Percentiles rank a stretch among this genome's conserved stretches.
These are phyloP conservation scores for Brasilioporus rufonigricans DNA, from an alignment of 768 basidiomycete species.

Conservation along the genomic window DNA sequence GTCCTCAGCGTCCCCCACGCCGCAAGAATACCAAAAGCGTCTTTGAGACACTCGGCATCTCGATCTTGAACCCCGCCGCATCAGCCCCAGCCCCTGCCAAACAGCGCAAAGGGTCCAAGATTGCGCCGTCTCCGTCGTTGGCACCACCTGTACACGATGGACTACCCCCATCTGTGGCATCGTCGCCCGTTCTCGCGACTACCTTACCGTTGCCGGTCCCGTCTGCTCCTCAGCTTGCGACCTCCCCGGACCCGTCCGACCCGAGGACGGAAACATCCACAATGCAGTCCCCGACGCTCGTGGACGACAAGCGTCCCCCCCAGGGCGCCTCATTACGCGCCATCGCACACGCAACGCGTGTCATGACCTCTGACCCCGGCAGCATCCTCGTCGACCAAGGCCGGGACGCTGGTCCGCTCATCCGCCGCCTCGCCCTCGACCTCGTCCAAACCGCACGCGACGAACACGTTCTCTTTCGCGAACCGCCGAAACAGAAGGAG, in stretches of 20 bases:
- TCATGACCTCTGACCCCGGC: slow-evolving; percentile 79
- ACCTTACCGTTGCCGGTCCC: slow-evolving; percentile 17
- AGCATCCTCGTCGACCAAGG: slow-evolving; percentile 76
- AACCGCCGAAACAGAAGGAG: slow-evolving; percentile 42
- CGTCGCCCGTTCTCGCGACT: slow-evolving; percentile 21
- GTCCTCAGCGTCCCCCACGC: slow-evolving; percentile 15
- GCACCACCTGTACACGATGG: slow-evolving; percentile 12
- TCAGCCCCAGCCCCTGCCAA: slow-evolving; percentile 26
- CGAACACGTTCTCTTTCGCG: slow-evolving; percentile 47
- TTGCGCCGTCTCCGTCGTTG: slow-evolving; percentile 26
- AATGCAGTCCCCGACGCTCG: slow-evolving; percentile 23
- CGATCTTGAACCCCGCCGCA: slow-evolving; percentile 54
- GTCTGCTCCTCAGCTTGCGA: slow-evolving; percentile 30
- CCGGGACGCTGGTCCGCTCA: slow-evolving; percentile 55
- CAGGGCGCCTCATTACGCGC: slow-evolving; percentile 74
- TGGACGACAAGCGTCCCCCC: slow-evolving; percentile 30
- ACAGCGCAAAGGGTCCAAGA: slow-evolving; percentile 18
- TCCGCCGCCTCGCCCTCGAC: slow-evolving; percentile 62
- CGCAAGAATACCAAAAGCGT: slow-evolving; percentile 60
- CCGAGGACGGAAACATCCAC: slow-evolving; percentile 27
- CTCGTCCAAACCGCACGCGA: slow-evolving; percentile 70
- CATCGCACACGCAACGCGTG: slow-evolving; percentile 77
- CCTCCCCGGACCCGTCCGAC: slow-evolving; percentile 22
- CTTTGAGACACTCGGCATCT: slow-evolving; percentile 70
- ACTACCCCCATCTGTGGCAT: slow-evolving; percentile 3